These are phyloP conservation scores for Hymenochaete sp. DNA, from an alignment of 1,284 basidiomycete species.

Conservation along the genomic window DNA sequence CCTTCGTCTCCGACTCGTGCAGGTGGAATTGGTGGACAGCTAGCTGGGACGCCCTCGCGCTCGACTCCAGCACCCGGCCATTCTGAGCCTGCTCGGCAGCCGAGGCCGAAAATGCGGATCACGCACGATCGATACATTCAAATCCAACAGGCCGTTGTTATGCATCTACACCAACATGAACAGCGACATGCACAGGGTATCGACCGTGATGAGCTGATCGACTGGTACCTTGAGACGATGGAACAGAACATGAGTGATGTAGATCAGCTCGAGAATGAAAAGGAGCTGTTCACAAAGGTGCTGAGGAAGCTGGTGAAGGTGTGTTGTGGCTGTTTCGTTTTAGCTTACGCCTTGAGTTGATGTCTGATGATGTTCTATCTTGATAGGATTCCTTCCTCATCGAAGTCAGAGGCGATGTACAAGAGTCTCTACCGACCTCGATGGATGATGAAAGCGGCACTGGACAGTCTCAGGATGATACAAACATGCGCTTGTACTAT, in stretches of 20 bases:
- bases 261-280: conserved; percentile 89
- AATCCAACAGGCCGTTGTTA: conserved; percentile 81
- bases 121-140: conserved; percentile 93
- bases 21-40: conserved; percentile 25
- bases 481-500: conserved; percentile 63
- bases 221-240: conserved; percentile 92
- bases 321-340: conserved; percentile 19
- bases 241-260: conserved; percentile 79
- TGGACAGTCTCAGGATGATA: conserved; percentile 40
- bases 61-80: conserved; percentile 27
- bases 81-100: conserved; percentile 26
- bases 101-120: conserved; percentile 80
- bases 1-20: conserved; percentile 22
- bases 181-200: conserved; percentile 69
- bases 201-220: conserved; percentile 83
- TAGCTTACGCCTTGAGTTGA: background rate
- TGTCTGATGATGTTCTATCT: background rate
- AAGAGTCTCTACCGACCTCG: conserved; percentile 62
- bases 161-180: conserved; percentile 78
- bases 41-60: conserved; percentile 33
- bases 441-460: conserved; percentile 44
- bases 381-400: conserved; percentile 78
- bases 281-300: conserved; percentile 84
- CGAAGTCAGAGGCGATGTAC: conserved; percentile 74
- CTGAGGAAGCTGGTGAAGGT: conserved; percentile 88